Evolutionary conservation across 2,329 filamentous ascomycete genomes (phyloP), one percentile per base, ranked within the genome.

Genomic region (Venturia asperata): DNA sequence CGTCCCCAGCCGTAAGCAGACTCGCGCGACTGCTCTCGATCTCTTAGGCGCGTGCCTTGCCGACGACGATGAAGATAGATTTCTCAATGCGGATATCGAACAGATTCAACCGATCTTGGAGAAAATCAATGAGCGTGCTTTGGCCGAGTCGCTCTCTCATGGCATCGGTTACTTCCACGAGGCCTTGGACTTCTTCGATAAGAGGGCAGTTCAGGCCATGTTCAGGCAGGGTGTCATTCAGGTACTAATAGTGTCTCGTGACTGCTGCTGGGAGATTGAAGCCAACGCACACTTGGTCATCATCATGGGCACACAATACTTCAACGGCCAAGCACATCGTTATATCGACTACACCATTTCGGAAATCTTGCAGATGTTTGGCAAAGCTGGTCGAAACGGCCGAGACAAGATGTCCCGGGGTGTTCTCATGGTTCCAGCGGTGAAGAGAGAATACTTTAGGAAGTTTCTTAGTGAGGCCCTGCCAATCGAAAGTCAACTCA

Each of bases 151-250:
- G 0, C 81, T 99, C 19, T 90, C 90, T 0, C 94, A 99, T 73
- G 95, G 94, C 70, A 90, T 99, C 70, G 94, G 92, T 1, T 99
- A 99, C 77, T 97, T 93, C 76, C 94, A 99, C 72, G 94, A 99
- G 78, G 94, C 93, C 17, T 81, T 99, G 39, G 93, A 87, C 75
- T 82, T 85, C 45, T 93, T 88, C 66, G 94, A 99, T 75, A 96
- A 93, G 81, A 87, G 89, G 41, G 97, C 97, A 69, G 93, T 97
- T 37, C 90, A 92, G 72, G 90, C 96, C 76, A 83, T 99, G 21
- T 99, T 93, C 77, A 88, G 86, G 66, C 88, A 92, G 64, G 92
- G 92, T 52, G 92, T 91, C 5, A 91, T 96, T 45, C 93, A 97
- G 71, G 88, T 97, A 2, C 81, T 97, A 70, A 79, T 91, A 60